A percentile compares a stretch with the other conserved stretches of the same genome.
phyloP scores from a whole-genome alignment of 305 asterid genomes.

The Salvia sclarea region DNA sequence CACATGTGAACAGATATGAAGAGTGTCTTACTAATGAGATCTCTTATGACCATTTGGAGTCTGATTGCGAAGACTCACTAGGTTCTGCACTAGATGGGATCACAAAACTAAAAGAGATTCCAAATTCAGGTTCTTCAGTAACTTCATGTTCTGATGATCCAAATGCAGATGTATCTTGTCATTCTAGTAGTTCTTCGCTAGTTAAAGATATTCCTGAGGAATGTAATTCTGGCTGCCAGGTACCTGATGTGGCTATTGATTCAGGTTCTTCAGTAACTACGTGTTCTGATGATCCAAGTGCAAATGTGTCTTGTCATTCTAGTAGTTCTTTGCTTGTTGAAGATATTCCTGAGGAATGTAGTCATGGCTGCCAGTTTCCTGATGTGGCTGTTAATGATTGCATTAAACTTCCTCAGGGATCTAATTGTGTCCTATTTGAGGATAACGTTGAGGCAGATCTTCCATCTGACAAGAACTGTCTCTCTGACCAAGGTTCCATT shows the following conservation, averaged over 20 bases:
- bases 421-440: conserved; percentile 30
- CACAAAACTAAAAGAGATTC: conserved; percentile 24
- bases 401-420: conserved; percentile 36
- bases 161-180: conserved; percentile 32
- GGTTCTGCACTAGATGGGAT: conserved; percentile 40
- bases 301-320: conserved; percentile 34
- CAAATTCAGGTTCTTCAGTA: conserved; percentile 25
- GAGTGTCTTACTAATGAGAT: conserved; percentile 44
- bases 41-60: conserved; percentile 46
- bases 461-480: conserved; percentile 31
- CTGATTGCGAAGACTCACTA: conserved; percentile 28
- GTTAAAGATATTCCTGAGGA: conserved; percentile 37
- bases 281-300: conserved; percentile 35
- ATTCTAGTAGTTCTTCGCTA: conserved; percentile 34
- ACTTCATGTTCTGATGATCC: conserved; percentile 34
- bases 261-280: conserved; percentile 27
- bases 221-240: conserved; percentile 36
- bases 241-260: conserved; percentile 34
- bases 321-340: conserved; percentile 30
- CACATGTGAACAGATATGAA: conserved; percentile 33
- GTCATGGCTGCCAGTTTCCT: conserved; percentile 39
- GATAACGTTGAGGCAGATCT: conserved; percentile 36
- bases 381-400: conserved; percentile 27
- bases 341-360: conserved; percentile 38
- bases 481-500: conserved; percentile 25